phyloP scores from a whole-genome alignment of 192 early-diverging fungal genomes.

The Obelidium mucronatum region DNA sequence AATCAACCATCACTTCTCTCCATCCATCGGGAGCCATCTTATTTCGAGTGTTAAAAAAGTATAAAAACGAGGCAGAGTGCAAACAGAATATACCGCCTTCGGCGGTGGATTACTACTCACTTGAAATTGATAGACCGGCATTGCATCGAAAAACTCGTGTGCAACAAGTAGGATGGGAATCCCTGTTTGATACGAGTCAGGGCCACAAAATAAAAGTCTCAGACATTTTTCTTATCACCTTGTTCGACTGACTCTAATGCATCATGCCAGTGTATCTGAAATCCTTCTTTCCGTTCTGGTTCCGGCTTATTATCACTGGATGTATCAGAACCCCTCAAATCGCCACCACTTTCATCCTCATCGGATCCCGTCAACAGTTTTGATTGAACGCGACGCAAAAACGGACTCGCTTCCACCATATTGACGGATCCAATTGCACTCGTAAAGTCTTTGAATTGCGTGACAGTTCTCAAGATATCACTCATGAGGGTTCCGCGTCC shows the following conservation, averaged over 20 bases:
- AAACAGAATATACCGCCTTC: no score
- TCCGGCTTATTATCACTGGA: no score
- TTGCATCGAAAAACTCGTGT: constrained; percentile 98
- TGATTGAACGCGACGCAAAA: constrained; percentile 62
- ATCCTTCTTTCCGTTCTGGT: constrained; percentile 19
- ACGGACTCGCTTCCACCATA: constrained; percentile 86
- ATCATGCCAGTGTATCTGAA: constrained; percentile 71
- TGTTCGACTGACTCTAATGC: constrained; percentile 64
- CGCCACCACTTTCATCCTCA: background rate
- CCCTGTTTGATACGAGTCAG: constrained; percentile 4
- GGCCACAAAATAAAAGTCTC: constrained; percentile 32
- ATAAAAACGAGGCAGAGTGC: constrained; percentile 35
- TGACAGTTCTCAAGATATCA: constrained; percentile 82
- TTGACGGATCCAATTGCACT: constrained; percentile 71
- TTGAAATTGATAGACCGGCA: constrained; percentile 88
- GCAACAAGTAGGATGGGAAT: constrained; percentile 77
- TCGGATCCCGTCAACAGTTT: constrained; percentile 23
- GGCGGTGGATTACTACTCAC: constrained; percentile 51
- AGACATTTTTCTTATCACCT: constrained; percentile 25
- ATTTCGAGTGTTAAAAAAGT: no score
- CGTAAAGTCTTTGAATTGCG: constrained; percentile 73
- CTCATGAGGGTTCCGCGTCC: constrained; percentile 94
- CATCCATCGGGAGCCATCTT: constrained; percentile 79
- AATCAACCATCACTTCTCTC: constrained; percentile 89
- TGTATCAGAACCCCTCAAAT: background rate